Conservation (phyloP, 1,139 yeast genomes). For the Kodamaea ohmeri region DNA sequence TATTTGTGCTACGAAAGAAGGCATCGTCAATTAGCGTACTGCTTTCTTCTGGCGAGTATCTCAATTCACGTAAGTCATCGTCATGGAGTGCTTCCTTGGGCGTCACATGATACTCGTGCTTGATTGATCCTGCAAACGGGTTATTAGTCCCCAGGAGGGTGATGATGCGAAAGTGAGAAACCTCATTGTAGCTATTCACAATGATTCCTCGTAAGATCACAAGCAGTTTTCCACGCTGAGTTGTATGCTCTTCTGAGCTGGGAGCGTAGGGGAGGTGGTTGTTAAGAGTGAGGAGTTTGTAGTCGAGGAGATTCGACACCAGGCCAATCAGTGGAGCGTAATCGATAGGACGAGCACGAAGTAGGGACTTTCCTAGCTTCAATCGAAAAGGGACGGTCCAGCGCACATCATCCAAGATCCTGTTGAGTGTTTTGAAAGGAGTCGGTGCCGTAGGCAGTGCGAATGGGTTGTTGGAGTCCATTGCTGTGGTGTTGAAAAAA, state of each 20-base stretch:
- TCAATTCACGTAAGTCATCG: conserved; percentile 25
- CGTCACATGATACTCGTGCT: conserved; percentile 39
- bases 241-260: conserved; percentile 24
- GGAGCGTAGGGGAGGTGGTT: conserved; percentile 33
- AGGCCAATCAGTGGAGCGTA: conserved; percentile 33
- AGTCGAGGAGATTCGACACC: conserved; percentile 11
- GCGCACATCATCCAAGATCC: conserved; percentile 63
- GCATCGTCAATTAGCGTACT: conserved; percentile 33
- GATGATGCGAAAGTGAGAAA: conserved; percentile 34
- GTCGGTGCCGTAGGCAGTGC: background rate
- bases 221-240: conserved; percentile 23
- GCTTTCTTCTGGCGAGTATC: conserved; percentile 8
- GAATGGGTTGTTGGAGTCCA: conserved; percentile 3
- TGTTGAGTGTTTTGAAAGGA: conserved; percentile 58
- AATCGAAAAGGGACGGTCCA: conserved; percentile 35
- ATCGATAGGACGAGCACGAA: conserved; percentile 33
- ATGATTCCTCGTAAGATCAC: conserved; percentile 36
- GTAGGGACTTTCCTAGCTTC: conserved; percentile 23
- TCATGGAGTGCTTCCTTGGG: conserved; percentile 24
- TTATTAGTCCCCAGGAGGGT: conserved; percentile 26
- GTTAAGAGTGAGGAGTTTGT: conserved; percentile 32
- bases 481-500: background rate
- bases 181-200: conserved; percentile 18
- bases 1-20: conserved; percentile 29
- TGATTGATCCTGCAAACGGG: conserved; percentile 25